A percentile compares a stretch with the other conserved stretches of the same genome.
phyloP scores from a whole-genome alignment of 1,284 basidiomycete genomes.

The Tylopilus orsonianus region DNA sequence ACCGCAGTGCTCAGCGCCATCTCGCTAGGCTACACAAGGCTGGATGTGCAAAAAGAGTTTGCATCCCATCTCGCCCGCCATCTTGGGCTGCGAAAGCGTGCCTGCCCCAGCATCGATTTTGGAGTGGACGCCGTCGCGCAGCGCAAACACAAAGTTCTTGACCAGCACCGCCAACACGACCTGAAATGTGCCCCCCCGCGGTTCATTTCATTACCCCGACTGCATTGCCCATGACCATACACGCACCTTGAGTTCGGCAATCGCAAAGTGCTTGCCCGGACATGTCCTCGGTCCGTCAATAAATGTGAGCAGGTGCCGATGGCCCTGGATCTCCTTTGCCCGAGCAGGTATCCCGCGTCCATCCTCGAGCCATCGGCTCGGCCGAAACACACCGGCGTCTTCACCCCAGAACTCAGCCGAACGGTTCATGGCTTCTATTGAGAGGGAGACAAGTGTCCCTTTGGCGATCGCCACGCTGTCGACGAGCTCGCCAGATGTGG shows the following conservation, averaged over 20 bases:
- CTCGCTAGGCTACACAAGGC: too few species aligned
- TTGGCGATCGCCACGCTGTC: conserved; percentile 44
- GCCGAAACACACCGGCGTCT: conserved; percentile 37
- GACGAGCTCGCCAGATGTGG: too few species aligned
- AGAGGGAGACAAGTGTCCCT: conserved; percentile 41
- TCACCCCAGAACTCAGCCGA: conserved; percentile 53
- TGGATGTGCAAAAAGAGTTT: conserved; percentile 18
- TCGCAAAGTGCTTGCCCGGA: conserved; percentile 41
- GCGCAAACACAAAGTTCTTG: too few species aligned
- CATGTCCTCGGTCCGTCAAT: too few species aligned
- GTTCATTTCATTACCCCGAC: too few species aligned
- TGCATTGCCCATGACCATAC: too few species aligned
- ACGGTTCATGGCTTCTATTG: conserved; percentile 41
- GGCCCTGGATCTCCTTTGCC: conserved; percentile 8
- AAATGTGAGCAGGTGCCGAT: conserved; percentile 42
- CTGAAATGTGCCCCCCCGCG: too few species aligned
- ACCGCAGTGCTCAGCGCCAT: too few species aligned
- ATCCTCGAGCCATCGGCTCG: conserved; percentile 33
- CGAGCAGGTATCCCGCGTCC: too few species aligned
- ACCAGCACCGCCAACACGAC: conserved; percentile 13
- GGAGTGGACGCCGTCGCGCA: too few species aligned
- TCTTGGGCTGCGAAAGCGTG: too few species aligned
- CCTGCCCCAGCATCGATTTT: too few species aligned
- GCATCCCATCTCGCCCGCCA: conserved; percentile 19
- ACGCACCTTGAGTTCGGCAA: conserved; percentile 49